Base-by-base conservation (phyloP, 176 grass and related monocot species). In the Lolium perenne region DNA sequence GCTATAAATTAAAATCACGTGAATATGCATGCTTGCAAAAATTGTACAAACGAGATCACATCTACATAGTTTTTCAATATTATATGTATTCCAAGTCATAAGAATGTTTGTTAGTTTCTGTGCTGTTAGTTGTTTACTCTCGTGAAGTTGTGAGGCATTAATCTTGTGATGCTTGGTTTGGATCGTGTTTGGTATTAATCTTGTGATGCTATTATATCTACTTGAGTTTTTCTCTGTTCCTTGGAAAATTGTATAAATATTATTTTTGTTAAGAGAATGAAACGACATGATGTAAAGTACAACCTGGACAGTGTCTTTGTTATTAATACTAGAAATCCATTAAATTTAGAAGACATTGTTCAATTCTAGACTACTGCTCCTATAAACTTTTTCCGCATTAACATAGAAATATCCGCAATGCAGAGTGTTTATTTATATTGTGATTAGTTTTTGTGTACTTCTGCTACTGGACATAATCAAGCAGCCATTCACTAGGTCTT, bases 151-250 rank as follows among this genome's bases (percentile, higher is more conserved):
- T 71, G 2, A 45, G 38, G 10, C 38, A 49, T 49, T 25, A 8
- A 25, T 65, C 1, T 59, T 77, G 45, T 10, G 61, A 63, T 71
- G 43, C 43, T 77, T 76, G 10, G 76, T 51, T 56, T 64, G 41
- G 10, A 35, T 35, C 32, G 32, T 35, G 32, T 35, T 35, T 35
- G 32, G 32, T 3, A 35, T 35, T 35, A 35, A 35, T 35, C 32
- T 59, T 77, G 32, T 35, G 32, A 35, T 35, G 32, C 32, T 35
- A 35, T 35, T 35, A 71, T 89, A 1, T 54, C 12, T 18, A 8
- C 9, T 84, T 72, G 58, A 50, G 25, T 29, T 71, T 16, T 1
- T 70, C 7, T 76, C 22, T 82, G 10, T 40, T 82, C 14, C 82
- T 14, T 23, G 54, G 8, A 38, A 21, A 60, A 43, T 6, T 80